Base-by-base conservation (phyloP, 305 asterid species). In the Plantago lanceolata region DNA sequence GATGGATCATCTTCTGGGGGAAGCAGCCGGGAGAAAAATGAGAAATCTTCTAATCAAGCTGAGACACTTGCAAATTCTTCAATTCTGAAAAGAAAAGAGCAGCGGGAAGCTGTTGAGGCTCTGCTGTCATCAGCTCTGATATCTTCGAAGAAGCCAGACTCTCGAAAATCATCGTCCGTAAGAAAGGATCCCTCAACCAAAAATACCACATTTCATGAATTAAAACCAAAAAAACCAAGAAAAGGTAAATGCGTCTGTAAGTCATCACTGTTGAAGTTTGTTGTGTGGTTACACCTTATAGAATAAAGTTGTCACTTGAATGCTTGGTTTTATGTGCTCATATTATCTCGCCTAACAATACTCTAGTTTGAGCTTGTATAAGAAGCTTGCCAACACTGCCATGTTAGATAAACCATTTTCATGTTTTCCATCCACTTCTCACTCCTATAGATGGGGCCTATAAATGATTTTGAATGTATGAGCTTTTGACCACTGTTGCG, bases 91-190 rank as follows among this genome's bases (percentile, higher is more conserved):
- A 80, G 99, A 77, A 89, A 87, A 74, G 94, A 87, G 75, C 95
- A 87, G 68, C 91, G 97, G 1, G 95, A 85, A 73, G 99, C 94
- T 59, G 88, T 89, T 67, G 95, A 93, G 64, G 96, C 96, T 61
- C 97, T 93, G 68, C 87, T 93, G 68, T 87, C 99, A 52, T 87
- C 99, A 40, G 82, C 95, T 68, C 94, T 93, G 57, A 82, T 89
- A 85, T 79, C 99, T 81, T 83, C 94, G 29, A 85, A 85, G 81
- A 93, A 84, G 79, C 69, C 87, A 58, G 84, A 74, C 52, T 66
- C 79, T 26, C 35, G 29, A 50, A 89, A 81, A 74, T 70, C 89
- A 65, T 69, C 87, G 59, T 66, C 87, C 68, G 71, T 17, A 31
- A 85, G 74, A 82, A 83, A 82, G 77, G 65, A 28, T 59, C 77